Conservation (phyloP, 2,329 filamentous ascomycete genomes). For the Ilyonectria destructans region DNA sequence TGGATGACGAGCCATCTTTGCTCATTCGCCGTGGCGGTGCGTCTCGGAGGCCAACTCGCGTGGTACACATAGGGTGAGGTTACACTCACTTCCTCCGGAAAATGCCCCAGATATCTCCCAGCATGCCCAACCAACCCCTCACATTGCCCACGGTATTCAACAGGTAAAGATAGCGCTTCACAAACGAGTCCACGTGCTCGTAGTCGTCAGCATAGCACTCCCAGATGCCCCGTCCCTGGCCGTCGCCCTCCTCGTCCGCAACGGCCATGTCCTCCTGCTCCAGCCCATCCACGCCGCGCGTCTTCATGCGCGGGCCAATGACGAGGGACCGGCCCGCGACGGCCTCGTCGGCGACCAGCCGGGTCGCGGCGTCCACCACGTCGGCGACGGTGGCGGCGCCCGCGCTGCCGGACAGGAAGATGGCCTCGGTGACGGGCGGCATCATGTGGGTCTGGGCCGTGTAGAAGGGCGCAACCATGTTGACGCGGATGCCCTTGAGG, state of each 20-base stretch:
- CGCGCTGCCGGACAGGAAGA: slow-evolving; percentile 69
- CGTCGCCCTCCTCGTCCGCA: slow-evolving; percentile 55
- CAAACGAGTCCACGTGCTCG: slow-evolving; percentile 70
- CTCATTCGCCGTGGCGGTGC: not conserved
- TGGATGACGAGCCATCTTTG: not conserved
- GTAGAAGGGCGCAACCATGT: slow-evolving; percentile 79
- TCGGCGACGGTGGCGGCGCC: slow-evolving; percentile 69
- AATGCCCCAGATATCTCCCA: slow-evolving; percentile 48
- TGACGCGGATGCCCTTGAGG: slow-evolving; percentile 70
- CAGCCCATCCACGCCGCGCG: slow-evolving; percentile 40
- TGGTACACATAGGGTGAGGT: not conserved
- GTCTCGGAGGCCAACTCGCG: not conserved
- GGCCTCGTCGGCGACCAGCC: slow-evolving; percentile 72
- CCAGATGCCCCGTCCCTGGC: slow-evolving; percentile 67
- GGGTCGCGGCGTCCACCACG: slow-evolving; percentile 76
- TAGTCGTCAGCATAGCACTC: slow-evolving; percentile 75
- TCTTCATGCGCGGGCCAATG: slow-evolving; percentile 69
- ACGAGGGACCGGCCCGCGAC: slow-evolving; percentile 72
- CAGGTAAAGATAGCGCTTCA: slow-evolving; percentile 67
- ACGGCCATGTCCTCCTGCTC: slow-evolving; percentile 51
- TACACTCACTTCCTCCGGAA: slow-evolving; percentile 42
- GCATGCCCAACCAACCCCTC: slow-evolving; percentile 70
- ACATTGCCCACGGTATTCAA: slow-evolving; percentile 66
- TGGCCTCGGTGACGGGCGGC: slow-evolving; percentile 61
- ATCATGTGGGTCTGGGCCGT: slow-evolving; percentile 72